phyloP scores from a whole-genome alignment of 257 asterid genomes.

The Primulina eburnea region DNA sequence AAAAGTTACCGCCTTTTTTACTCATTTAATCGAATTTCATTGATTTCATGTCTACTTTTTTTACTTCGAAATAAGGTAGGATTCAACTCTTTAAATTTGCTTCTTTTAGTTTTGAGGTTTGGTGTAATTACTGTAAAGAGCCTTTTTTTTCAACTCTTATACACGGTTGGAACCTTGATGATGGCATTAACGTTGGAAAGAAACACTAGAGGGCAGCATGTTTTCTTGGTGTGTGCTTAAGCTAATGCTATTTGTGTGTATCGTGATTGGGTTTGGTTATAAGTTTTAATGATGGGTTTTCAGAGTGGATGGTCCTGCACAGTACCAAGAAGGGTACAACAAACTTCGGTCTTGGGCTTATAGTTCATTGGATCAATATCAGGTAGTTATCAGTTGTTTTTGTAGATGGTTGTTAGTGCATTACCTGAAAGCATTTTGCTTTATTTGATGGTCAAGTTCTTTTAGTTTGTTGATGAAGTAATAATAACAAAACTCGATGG shows the following conservation, averaged over 20 bases:
- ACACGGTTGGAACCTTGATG: too few species aligned
- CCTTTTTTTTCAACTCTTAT: background rate
- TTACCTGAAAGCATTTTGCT: background rate
- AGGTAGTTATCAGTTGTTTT: slow-evolving; percentile 41
- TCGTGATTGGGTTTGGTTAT: background rate
- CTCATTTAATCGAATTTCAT: background rate
- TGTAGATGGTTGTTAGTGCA: background rate
- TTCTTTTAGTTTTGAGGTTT: background rate
- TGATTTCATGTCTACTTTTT: background rate
- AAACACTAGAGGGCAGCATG: background rate
- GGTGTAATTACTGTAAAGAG: background rate
- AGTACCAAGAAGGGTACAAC: slow-evolving; percentile 81
- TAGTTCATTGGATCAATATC: slow-evolving; percentile 84
- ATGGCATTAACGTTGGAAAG: background rate
- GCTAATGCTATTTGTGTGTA: background rate
- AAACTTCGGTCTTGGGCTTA: slow-evolving; percentile 96
- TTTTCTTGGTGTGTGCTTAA: background rate
- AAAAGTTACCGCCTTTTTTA: background rate
- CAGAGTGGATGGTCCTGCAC: slow-evolving; percentile 73
- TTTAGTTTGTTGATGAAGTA: background rate
- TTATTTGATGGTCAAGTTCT: background rate
- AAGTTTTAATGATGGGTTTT: slow-evolving; percentile 15
- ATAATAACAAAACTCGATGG: background rate
- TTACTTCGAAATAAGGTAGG: background rate
- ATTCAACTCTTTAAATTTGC: background rate